Base-by-base conservation (phyloP, 306 rosid genomes). In the Sophora flavescens region DNA sequence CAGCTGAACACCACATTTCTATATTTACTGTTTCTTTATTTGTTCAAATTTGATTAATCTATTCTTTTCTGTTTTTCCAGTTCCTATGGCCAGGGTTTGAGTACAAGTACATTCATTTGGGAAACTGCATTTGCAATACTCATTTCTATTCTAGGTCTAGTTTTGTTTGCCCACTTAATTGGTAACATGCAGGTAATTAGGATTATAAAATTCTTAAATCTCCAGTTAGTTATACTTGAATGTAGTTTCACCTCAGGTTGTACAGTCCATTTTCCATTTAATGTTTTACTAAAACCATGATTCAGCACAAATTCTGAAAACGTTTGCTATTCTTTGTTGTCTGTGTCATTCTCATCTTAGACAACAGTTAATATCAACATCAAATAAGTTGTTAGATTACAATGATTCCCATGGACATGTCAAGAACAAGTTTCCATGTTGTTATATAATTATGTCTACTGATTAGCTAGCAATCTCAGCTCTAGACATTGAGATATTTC, bases 131-230 rank as follows among this genome's bases (percentile, higher is more conserved):
- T 94, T 82, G 95, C 96, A 47, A 89, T 92, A 76, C 86, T 92
- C 74, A 84, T 94, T 73, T 88, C 95, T 65, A 90, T 88, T 63
- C 51, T 94, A 70, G 97, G 97, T 73, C 78, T 94, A 74, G 95
- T 94, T 79, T 81, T 94, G 87, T 90, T 94, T 85, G 91, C 98
- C 1, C 95, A 94, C 75, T 90, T 94, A 62, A 94, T 94, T 48
- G 98, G 98, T 70, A 94, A 94, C 79, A 92, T 94, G 98, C 98
- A 94, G 98, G 98, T 89, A 86, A 6, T 38, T 18, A 57, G 16
- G 18, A 65, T 61, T 64, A 71, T 57, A 13, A 47, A 12, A 68
- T 4, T 22, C 22, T 22, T 22, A 22, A 22, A 22, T 22, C 18
- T 26, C 22, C 26, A 26, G 6, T 45, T 53, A 53, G 10, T 53